Base-by-base conservation (phyloP, 495 filamentous ascomycete genomes). In the Xylaria palmicola region DNA sequence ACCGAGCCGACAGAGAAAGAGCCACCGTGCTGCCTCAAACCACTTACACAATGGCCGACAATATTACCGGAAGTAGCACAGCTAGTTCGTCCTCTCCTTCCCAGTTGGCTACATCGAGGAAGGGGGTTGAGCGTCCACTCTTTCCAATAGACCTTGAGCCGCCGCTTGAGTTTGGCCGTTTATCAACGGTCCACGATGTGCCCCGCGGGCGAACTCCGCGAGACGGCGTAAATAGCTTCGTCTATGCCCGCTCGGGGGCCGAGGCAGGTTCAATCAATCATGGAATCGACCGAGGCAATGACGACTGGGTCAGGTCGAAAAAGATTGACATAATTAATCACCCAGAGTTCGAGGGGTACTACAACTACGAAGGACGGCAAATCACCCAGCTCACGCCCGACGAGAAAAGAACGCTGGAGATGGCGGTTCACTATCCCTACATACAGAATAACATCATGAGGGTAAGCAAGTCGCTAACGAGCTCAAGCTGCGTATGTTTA, bases 361-460 rank as follows among this genome's bases (percentile, higher is more conserved):
- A 63, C 32, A 66, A 65, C 32, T 61, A 59, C 10, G 43, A 68
- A 19, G 49, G 59, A 32, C 17, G 19, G 2, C 7, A 17, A 2
- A 19, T 22, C 48, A 1, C 3, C 1, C 22, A 59, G 6, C 36
- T 34, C 0, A 43, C 52, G 0, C n/a, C 5, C 1, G 19, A 6
- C 0, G 19, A 66, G 26, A 59, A 59, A n/a, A n/a, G 41, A 22
- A 12, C 10, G 3, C 44, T 66, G 7, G 51, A 68, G 0, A 47
- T 53, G 4, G 26, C 62, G 0, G 52, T 55, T 0, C 50, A 65
- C 13, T 70, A 70, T 15, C 67, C 67, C 0, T 17, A 44, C 20
- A 51, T 71, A 1, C n/a, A 13, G 0, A 13, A 34, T 1, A 34
- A 50, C 0, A 59, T 67, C 13, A 67, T 71, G 64, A 64, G 39